phyloP scores from a whole-genome alignment of 2,329 filamentous ascomycete species.

The Paraconiothyrium brasiliense region DNA sequence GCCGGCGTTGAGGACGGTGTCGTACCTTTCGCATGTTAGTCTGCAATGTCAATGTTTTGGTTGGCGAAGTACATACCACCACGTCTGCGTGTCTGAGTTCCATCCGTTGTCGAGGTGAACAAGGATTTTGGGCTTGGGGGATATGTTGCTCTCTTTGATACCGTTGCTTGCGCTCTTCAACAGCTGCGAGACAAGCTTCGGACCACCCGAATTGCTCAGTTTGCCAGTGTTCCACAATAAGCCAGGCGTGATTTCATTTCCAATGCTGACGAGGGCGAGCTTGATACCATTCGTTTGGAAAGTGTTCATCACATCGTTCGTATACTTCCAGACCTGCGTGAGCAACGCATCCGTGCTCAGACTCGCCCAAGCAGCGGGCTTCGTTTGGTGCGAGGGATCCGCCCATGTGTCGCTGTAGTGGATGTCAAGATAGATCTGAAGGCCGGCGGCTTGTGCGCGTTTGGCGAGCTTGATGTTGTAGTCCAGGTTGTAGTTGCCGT shows the following conservation, averaged over 20 bases:
- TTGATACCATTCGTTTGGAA: slow-evolving; percentile 66
- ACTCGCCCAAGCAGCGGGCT: slow-evolving; percentile 70
- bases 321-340: slow-evolving; percentile 75
- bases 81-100: slow-evolving; percentile 72
- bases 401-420: slow-evolving; percentile 78
- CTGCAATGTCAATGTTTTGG: too few relatives aligned
- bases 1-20: slow-evolving; percentile 54
- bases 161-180: slow-evolving; percentile 71
- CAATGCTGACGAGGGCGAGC: slow-evolving; percentile 73
- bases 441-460: slow-evolving; percentile 69
- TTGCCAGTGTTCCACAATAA: slow-evolving; percentile 72
- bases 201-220: slow-evolving; percentile 57
- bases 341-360: slow-evolving; percentile 66
- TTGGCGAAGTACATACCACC: slow-evolving; percentile 47
- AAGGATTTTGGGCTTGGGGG: slow-evolving; percentile 72
- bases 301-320: slow-evolving; percentile 66
- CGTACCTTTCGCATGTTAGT: slow-evolving; percentile 58
- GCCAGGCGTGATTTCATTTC: slow-evolving; percentile 76
- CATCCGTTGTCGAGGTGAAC: slow-evolving; percentile 81
- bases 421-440: slow-evolving; percentile 70
- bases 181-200: slow-evolving; percentile 68
- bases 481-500: slow-evolving; percentile 72
- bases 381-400: slow-evolving; percentile 70
- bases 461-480: slow-evolving; percentile 76
- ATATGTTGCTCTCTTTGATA: slow-evolving; percentile 69